Percentiles rank a stretch among this genome's conserved stretches.
phyloP scores from a whole-genome alignment of 768 basidiomycete genomes.

The Boletus reticulatus region DNA sequence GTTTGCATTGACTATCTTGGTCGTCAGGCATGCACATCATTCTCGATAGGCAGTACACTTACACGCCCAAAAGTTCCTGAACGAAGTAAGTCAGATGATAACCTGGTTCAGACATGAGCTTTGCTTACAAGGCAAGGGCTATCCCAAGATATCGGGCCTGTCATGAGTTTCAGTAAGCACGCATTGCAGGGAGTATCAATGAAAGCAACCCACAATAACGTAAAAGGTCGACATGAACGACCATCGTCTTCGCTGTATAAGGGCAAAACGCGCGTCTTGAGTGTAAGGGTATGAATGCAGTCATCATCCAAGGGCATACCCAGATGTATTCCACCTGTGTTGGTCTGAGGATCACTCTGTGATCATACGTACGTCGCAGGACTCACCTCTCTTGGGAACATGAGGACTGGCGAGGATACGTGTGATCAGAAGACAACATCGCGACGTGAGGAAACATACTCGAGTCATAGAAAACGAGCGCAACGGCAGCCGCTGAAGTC shows the following conservation, averaged over 20 bases:
- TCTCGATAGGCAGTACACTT: not conserved
- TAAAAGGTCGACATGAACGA: constrained; percentile 16
- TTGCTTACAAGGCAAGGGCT: constrained; percentile 14
- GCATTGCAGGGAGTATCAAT: not conserved
- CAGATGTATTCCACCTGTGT: constrained; percentile 18
- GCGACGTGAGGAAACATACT: not conserved
- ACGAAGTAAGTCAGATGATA: not conserved
- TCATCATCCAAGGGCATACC: constrained; percentile 7
- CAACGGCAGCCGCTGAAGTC: constrained; percentile 12
- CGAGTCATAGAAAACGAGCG: constrained; percentile 16
- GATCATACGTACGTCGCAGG: not conserved
- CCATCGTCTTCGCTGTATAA: constrained; percentile 6
- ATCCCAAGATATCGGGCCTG: constrained; percentile 20
- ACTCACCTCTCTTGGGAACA: constrained; percentile 22
- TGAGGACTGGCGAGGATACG: constrained; percentile 6
- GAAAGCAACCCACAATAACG: constrained; percentile 9
- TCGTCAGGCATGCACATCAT: not conserved
- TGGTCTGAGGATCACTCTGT: not conserved
- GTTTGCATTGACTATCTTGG: constrained; percentile 14
- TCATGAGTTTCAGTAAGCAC: not conserved
- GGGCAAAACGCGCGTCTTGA: not conserved
- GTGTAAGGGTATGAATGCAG: not conserved
- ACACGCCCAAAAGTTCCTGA: constrained; percentile 17
- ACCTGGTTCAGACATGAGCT: not conserved
- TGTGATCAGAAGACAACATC: not conserved